These are phyloP conservation scores for Galerina sulciceps DNA, from an alignment of 768 basidiomycete species.

Conservation along the genomic window DNA sequence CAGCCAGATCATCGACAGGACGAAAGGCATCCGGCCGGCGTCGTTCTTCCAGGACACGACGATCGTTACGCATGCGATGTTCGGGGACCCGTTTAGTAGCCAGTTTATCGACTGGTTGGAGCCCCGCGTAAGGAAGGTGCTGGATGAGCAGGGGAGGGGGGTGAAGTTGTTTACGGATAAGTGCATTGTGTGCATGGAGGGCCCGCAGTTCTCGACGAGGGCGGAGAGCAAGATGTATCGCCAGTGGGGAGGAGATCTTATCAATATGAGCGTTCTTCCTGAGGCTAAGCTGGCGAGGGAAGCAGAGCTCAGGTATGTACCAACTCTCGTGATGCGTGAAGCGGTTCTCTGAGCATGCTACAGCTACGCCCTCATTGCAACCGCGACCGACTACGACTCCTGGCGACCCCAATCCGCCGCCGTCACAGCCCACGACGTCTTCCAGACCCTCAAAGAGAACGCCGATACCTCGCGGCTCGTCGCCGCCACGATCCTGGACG, in stretches of 20 bases:
- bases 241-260: slow-evolving; percentile 89
- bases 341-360: too few relatives aligned
- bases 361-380: slow-evolving; percentile 92
- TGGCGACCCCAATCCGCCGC: slow-evolving; percentile 83
- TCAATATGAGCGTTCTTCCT: slow-evolving; percentile 97
- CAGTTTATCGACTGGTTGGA: slow-evolving; percentile 70
- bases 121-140: slow-evolving; percentile 61
- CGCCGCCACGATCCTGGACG: slow-evolving; percentile 69
- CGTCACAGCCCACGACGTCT: slow-evolving; percentile 90
- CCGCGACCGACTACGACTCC: slow-evolving; percentile 93
- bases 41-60: slow-evolving; percentile 85
- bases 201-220: slow-evolving; percentile 96
- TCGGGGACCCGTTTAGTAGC: slow-evolving; percentile 88
- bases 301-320: slow-evolving; percentile 83
- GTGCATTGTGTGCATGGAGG: slow-evolving; percentile 96
- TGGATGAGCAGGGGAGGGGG: slow-evolving; percentile 60
- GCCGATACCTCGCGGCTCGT: slow-evolving; percentile 85
- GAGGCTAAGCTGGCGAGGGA: slow-evolving; percentile 98
- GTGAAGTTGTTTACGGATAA: slow-evolving; percentile 80
- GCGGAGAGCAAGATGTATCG: slow-evolving; percentile 96
- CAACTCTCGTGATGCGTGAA: neutral
- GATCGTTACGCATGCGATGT: slow-evolving; percentile 90
- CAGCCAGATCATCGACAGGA: slow-evolving; percentile 93
- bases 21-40: slow-evolving; percentile 88
- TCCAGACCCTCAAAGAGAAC: slow-evolving; percentile 86